A percentile compares a stretch with the other conserved stretches of the same genome.
These are phyloP conservation scores for Parascedosporium putredinis DNA, from an alignment of 2,329 filamentous ascomycete species.

Conservation along the genomic window DNA sequence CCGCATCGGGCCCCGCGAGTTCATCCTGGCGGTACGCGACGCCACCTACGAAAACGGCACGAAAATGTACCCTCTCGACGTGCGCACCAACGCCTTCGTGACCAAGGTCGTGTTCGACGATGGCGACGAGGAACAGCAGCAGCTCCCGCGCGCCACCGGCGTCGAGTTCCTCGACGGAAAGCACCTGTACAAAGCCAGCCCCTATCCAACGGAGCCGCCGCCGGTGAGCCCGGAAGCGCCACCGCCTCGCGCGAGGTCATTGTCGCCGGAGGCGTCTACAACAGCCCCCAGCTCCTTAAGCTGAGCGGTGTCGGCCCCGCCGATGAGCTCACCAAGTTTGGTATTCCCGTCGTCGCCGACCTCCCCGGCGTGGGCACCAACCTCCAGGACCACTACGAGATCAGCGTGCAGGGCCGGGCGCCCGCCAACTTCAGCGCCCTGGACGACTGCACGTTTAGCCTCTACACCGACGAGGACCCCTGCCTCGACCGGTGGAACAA, in stretches of 20 bases:
- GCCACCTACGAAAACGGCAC: slow-evolving; percentile 37
- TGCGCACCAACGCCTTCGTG: slow-evolving; percentile 36
- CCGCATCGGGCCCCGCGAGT: slow-evolving; percentile 43
- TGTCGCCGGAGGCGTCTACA: slow-evolving; percentile 40
- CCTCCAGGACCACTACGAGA: slow-evolving; percentile 39
- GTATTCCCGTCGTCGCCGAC: slow-evolving; percentile 35
- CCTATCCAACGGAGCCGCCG: slow-evolving; percentile 20
- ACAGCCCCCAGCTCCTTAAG: slow-evolving; percentile 42
- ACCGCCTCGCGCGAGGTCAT: slow-evolving; percentile 35
- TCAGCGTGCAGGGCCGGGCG: slow-evolving; percentile 12
- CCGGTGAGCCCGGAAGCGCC: slow-evolving; percentile 21
- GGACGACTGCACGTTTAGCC: slow-evolving; percentile 22
- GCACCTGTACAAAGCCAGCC: slow-evolving; percentile 34
- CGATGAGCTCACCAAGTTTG: slow-evolving; percentile 25
- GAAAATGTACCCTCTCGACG: slow-evolving; percentile 44
- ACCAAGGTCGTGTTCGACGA: slow-evolving; percentile 35
- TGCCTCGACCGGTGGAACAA: slow-evolving; percentile 26
- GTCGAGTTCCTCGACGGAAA: slow-evolving; percentile 39
- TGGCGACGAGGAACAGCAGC: slow-evolving; percentile 19
- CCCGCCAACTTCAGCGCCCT: slow-evolving; percentile 18
- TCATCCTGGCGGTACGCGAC: slow-evolving; percentile 37
- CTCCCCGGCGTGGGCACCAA: slow-evolving; percentile 50
- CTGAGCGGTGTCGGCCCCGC: slow-evolving; percentile 37
- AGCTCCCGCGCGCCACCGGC: slow-evolving; percentile 33
- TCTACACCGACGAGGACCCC: slow-evolving; percentile 21